These are phyloP conservation scores for Volutella citrinella DNA, from an alignment of 2,329 filamentous ascomycete genomes.

Conservation along the genomic window DNA sequence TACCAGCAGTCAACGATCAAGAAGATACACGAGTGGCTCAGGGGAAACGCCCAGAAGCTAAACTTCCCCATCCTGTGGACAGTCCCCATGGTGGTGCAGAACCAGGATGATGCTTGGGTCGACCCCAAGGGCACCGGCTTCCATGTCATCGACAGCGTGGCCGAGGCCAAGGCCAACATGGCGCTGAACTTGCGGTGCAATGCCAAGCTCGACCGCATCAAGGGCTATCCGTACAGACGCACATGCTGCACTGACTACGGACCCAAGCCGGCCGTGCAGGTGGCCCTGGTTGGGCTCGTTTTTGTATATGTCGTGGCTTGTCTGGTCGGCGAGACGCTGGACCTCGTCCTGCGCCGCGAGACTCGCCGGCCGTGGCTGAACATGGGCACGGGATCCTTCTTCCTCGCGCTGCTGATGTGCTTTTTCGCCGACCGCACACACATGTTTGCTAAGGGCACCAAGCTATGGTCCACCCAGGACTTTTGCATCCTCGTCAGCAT, in stretches of 20 bases:
- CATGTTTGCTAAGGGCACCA: constrained; percentile 24
- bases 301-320: constrained; percentile 16
- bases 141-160: constrained; percentile 27
- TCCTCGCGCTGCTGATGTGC: constrained; percentile 22
- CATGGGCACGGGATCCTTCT: constrained; percentile 20
- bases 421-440: constrained; percentile 29
- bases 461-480: constrained; percentile 19
- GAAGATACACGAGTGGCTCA: constrained; percentile 17
- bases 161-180: constrained; percentile 36
- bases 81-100: constrained; percentile 12
- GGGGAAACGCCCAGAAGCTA: constrained; percentile 8
- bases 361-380: constrained; percentile 15
- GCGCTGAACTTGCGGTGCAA: constrained; percentile 54
- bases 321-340: constrained; percentile 10
- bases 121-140: constrained; percentile 21
- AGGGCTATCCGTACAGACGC: constrained; percentile 41
- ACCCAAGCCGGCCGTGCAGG: constrained; percentile 19
- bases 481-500: constrained; percentile 19
- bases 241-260: constrained; percentile 53
- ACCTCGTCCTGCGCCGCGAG: constrained; percentile 9
- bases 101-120: constrained; percentile 14
- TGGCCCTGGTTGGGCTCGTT: constrained; percentile 16
- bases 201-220: constrained; percentile 31
- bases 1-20: no score
- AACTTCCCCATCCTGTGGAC: constrained; percentile 20